Base-by-base conservation (phyloP, 2,329 filamentous ascomycete species). In the Malbranchea zuffiana region DNA sequence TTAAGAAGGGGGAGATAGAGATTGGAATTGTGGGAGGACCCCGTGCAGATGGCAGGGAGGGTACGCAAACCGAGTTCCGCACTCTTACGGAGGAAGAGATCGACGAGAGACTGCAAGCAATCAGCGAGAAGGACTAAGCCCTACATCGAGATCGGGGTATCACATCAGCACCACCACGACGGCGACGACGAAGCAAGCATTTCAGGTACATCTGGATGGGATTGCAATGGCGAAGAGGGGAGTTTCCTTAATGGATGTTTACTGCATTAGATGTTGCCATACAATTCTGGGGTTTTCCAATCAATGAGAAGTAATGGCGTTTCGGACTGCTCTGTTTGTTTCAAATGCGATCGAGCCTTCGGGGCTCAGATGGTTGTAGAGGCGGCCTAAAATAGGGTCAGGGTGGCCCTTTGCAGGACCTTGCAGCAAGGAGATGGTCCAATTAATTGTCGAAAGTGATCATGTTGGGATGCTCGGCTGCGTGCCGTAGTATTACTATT, bases 1-100 rank as follows among this genome's bases (percentile, higher is more conserved):
- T 98, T 72, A 98, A 98, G 76, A 96, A 96, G 73, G 82, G 82
- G 52, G 90, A 98, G 71, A 80, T 98, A 60, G 90, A 98, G 68
- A 84, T 98, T 64, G 90, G 90, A 46, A 87, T 98, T 56, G 90
- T 95, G 37, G 90, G 90, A 48, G 88, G 86, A 19, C 87, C 88
- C 40, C 74, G 77, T 53, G 65, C 70, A 41, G 84, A 93, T 56
- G 88, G 87, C 49, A 73, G 82, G 65, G 82, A 92, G 60, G 85
- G 84, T 47, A 82, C 80, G 45, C 74, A 84, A 53, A 64, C 80
- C 33, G 71, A 69, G 44, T 98, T 98, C 72, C 78, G 87, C 60
- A 81, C 79, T 50, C 72, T 98, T 62, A 93, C 83, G 19, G 88
- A 95, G 65, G 87, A 96, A 23, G 88, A 98, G 75, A 95, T 98